These are phyloP conservation scores for Hanseniaspora singularis DNA, from an alignment of 805 yeast genomes.

Conservation along the genomic window DNA sequence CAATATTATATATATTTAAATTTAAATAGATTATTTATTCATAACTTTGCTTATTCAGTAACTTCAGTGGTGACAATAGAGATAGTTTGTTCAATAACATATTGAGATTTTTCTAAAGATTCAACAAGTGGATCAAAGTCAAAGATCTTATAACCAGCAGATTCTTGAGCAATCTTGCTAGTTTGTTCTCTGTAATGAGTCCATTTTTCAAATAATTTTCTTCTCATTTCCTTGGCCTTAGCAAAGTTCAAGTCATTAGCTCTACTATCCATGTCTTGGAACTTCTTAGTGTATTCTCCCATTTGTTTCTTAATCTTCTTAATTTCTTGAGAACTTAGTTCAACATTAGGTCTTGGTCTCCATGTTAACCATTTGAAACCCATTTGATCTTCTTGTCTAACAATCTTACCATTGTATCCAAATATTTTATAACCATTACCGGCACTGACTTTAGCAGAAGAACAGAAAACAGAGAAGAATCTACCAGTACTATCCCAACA, in stretches of 20 bases:
- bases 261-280: conserved; percentile 91
- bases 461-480: conserved; percentile 77
- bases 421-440: conserved; percentile 85
- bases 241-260: conserved; percentile 86
- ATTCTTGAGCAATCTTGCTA: conserved; percentile 27
- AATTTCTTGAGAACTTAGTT: conserved; percentile 64
- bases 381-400: conserved; percentile 67
- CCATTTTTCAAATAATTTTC: conserved; percentile 79
- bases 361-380: conserved; percentile 81
- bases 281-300: conserved; percentile 79
- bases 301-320: conserved; percentile 84
- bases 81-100: conserved; percentile 56
- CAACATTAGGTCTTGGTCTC: conserved; percentile 92
- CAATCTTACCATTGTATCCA: conserved; percentile 67
- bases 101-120: conserved; percentile 58
- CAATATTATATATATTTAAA: neutral
- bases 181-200: conserved; percentile 53
- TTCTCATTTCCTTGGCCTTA: conserved; percentile 76
- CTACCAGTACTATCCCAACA: conserved; percentile 97
- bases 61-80: neutral
- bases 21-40: neutral
- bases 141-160: conserved; percentile 32
- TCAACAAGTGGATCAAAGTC: conserved; percentile 36
- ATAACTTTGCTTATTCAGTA: neutral
- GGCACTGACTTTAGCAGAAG: conserved; percentile 67